phyloP scores from a whole-genome alignment of 441 rosid species.

The Dalechampia spathulata region DNA sequence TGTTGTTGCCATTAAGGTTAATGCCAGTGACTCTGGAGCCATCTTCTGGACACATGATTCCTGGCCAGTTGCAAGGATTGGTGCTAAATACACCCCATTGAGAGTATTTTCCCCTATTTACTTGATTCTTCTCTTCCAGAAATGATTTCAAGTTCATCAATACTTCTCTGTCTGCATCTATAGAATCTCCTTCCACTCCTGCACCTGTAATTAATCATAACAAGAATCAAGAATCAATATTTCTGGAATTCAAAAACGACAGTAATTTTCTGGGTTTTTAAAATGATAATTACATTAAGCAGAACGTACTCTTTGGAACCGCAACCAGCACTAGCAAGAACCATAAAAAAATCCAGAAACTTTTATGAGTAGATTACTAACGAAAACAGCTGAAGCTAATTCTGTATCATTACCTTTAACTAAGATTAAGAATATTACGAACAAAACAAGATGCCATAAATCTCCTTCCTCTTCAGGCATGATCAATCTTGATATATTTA shows the following conservation, averaged over 20 bases:
- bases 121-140: slow-evolving; percentile 38
- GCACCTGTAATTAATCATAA: slow-evolving; percentile 23
- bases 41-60: slow-evolving; percentile 31
- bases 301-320: no score
- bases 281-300: no score
- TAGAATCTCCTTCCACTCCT: slow-evolving; percentile 51
- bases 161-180: slow-evolving; percentile 49
- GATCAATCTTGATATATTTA: slow-evolving; percentile 15
- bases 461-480: slow-evolving; percentile 47
- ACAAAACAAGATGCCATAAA: slow-evolving; percentile 27
- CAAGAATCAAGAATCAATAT: background rate
- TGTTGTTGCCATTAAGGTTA: slow-evolving; percentile 34
- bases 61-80: slow-evolving; percentile 45
- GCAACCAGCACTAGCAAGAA: no score
- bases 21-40: slow-evolving; percentile 54
- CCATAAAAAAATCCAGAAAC: background rate
- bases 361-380: background rate
- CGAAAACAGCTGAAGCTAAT: background rate
- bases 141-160: slow-evolving; percentile 40
- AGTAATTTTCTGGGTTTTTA: no score
- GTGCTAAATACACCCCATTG: slow-evolving; percentile 36
- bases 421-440: slow-evolving; percentile 31
- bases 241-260: no score
- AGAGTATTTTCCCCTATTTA: slow-evolving; percentile 43
- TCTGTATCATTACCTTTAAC: slow-evolving; percentile 30